phyloP scores from a whole-genome alignment of 2,329 filamentous ascomycete genomes.

The Colletotrichum eremochloae region DNA sequence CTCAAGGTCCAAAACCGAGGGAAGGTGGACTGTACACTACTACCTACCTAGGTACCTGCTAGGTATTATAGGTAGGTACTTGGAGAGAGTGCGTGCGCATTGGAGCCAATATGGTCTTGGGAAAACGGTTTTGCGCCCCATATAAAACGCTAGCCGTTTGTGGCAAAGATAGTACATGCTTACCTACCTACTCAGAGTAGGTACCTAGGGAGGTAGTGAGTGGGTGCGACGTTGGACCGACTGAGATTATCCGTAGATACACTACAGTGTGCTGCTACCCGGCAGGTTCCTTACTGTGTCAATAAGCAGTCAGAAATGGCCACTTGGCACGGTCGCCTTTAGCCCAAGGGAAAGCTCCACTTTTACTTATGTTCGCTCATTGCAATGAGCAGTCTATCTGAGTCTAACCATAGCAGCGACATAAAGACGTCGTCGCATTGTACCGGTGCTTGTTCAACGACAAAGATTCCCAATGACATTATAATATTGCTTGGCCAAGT shows the following conservation, averaged over 20 bases:
- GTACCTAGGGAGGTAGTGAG: too few species aligned
- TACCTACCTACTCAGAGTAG: too few species aligned
- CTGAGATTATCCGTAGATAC: too few species aligned
- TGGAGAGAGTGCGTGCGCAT: conserved; percentile 3
- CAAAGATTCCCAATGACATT: background rate
- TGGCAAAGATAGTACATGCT: background rate
- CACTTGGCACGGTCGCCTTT: background rate
- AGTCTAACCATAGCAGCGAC: background rate
- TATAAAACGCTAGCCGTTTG: conserved; percentile 12
- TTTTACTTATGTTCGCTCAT: background rate
- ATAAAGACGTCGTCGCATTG: background rate
- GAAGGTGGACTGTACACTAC: conserved; percentile 9
- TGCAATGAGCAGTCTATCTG: background rate
- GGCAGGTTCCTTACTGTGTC: background rate
- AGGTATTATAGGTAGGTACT: too few species aligned
- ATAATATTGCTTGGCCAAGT: background rate
- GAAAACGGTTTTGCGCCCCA: conserved; percentile 10
- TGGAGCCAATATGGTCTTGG: conserved; percentile 21
- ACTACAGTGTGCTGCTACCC: too few species aligned
- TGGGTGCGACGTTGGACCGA: background rate
- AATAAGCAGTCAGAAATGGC: background rate
- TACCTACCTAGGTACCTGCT: too few species aligned
- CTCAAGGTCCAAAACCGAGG: background rate
- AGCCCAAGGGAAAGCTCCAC: background rate
- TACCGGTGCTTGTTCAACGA: background rate